These are phyloP conservation scores for Colletotrichum sp. DNA, from an alignment of 2,329 filamentous ascomycete species.

Conservation along the genomic window DNA sequence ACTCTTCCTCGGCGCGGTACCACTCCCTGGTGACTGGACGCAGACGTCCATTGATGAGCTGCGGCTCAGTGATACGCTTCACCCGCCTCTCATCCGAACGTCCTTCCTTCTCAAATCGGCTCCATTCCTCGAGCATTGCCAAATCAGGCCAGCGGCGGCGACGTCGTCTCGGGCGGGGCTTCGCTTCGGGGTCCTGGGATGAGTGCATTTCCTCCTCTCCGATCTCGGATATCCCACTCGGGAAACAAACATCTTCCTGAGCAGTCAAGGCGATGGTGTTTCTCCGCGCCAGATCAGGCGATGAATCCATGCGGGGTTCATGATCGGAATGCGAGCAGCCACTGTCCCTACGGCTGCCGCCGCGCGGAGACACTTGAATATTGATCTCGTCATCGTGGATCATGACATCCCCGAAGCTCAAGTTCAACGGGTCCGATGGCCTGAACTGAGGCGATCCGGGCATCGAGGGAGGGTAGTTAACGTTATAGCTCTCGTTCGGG, in stretches of 20 bases:
- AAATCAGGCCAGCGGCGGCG: slow-evolving; percentile 87
- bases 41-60: slow-evolving; percentile 88
- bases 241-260: slow-evolving; percentile 93
- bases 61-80: slow-evolving; percentile 92
- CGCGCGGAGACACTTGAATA: slow-evolving; percentile 33
- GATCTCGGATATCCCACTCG: slow-evolving; percentile 79
- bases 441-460: slow-evolving; percentile 65
- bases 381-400: slow-evolving; percentile 66
- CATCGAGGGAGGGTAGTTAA: slow-evolving; percentile 74
- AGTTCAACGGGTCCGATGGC: slow-evolving; percentile 51
- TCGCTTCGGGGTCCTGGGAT: slow-evolving; percentile 40
- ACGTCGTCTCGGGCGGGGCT: slow-evolving; percentile 45
- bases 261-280: slow-evolving; percentile 68
- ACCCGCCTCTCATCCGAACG: slow-evolving; percentile 81
- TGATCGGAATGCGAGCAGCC: slow-evolving; percentile 34
- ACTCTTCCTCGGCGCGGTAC: slow-evolving; percentile 88
- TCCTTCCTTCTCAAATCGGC: slow-evolving; percentile 85
- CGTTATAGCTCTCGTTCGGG: slow-evolving; percentile 57
- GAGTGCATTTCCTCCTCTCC: slow-evolving; percentile 74
- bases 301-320: slow-evolving; percentile 20
- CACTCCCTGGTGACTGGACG: slow-evolving; percentile 81
- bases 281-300: slow-evolving; percentile 41
- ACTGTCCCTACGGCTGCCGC: slow-evolving; percentile 28
- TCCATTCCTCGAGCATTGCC: slow-evolving; percentile 86
- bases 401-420: slow-evolving; percentile 73